Base-by-base conservation (phyloP, 1,139 yeast species). In the Blastobotrys capitulatus region DNA sequence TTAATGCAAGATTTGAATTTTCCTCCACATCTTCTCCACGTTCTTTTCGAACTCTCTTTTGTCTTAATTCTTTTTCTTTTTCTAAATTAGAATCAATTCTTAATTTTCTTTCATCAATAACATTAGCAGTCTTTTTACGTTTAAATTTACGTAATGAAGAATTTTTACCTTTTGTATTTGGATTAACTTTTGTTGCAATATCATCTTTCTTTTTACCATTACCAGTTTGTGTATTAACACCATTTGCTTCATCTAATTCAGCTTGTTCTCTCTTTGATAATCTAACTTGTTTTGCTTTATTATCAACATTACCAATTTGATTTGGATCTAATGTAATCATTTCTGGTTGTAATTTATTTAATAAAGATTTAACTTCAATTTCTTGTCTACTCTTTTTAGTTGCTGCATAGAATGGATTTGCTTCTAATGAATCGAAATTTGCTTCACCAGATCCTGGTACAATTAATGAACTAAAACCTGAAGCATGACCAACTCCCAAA, bases 381-480 rank as follows among this genome's bases (percentile, higher is more conserved):
- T 92, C 95, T 68, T 92, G 95, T 74, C 98, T 83, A 69, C 90
- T 97, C 66, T 87, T 85, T 46, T 66, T 62, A 7, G 73, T 65
- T 44, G 89, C 83, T 20, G 94, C 79, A 69, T 88, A 96, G 71
- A 77, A 94, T 54, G 98, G 98, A 68, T 94, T 94, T 61, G 83
- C 70, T 69, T 94, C 98, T 63, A 89, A 72, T 2, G 98, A 90
- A 73, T 94, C 99, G 65, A 79, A 90, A 70, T 94, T 94, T 54
- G 98, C 97, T 71, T 94, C 98, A 73, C 98, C 99, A 46, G 97
- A 75, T 37, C 99, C 99, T 36, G 99, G 98, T 51, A 92, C 78
- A 57, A 94, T 85, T 51, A 94, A 62, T 20, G 94, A 84, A 25
- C 84, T 79, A 49, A 89, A 76, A 22, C 97, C 97, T 13, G 72